Evolutionary conservation across 2,329 filamentous ascomycete species (phyloP), one percentile per base, ranked within the genome.

Genomic region (Tolypocladium pustulatum): DNA sequence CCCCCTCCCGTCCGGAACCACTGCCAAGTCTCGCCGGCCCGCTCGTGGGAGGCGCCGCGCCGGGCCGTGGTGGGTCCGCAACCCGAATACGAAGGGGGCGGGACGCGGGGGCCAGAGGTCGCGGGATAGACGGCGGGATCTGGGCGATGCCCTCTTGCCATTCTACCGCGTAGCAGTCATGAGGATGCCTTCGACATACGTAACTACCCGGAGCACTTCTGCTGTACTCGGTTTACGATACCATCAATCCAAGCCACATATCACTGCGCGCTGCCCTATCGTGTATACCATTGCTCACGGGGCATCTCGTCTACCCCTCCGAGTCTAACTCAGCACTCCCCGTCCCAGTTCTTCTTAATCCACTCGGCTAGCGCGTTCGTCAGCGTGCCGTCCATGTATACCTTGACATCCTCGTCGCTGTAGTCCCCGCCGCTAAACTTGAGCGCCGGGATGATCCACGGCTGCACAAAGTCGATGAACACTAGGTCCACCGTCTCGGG

Each of bases 381-480:
- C 58, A 86, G 76, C 0, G 78, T 80, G 32, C 77, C 77, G 3
- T 84, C 75, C 9, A 77, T 72, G 64, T 86, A 87, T 32, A 67
- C 63, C 64, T 75, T 65, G 1, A 85, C 77, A 64, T 85, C 77
- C 5, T 72, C 69, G 10, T 72, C 68, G 27, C 62, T 72, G 58
- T 81, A 85, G 32, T 78, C 76, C 1, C 77, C 78, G 0, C 83
- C 83, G 32, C 74, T 75, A 61, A 83, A 79, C 64, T 86, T 84
- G 61, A 96, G 76, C 3, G 91, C 91, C 13, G 88, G 75, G 22
- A 96, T 72, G 43, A 97, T 76, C 82, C 89, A 95, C 12, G 86
- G 86, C 72, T 94, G 82, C 40, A 97, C 86, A 71, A 97, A 99
- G 69, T 96, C 91, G 59, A 96, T 83, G 69, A 95, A 99, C 17